Evolutionary conservation across 768 basidiomycete genomes (phyloP).

Genomic region (Exsudoporus frostii): DNA sequence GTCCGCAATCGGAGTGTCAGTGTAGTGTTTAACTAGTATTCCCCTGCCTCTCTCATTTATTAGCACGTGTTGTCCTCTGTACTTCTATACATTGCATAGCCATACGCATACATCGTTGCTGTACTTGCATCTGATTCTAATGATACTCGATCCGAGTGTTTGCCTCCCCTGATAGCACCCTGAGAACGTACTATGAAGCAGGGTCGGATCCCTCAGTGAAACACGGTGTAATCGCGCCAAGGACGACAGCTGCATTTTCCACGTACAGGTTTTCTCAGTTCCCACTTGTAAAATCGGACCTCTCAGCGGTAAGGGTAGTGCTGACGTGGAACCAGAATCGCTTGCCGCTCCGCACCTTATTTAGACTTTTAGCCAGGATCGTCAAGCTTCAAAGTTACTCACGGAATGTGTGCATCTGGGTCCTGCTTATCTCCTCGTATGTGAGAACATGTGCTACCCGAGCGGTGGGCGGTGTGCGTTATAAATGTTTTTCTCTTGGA

Average conservation of each 20-base stretch:
- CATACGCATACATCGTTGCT: constrained; percentile 16
- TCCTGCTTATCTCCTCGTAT: constrained; percentile 18
- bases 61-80: constrained; percentile 17
- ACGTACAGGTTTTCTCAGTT: constrained; percentile 5
- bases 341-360: constrained; percentile 11
- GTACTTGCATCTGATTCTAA: constrained; percentile 23
- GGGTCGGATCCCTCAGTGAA: constrained; percentile 12
- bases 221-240: constrained; percentile 1
- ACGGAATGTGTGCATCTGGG: constrained; percentile 2
- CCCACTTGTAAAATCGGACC: constrained; percentile 4
- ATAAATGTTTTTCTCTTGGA: constrained; percentile 24
- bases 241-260: constrained; percentile 3
- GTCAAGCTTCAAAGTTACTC: constrained; percentile 13
- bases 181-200: not conserved
- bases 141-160: constrained; percentile 3
- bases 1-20: constrained; percentile 22
- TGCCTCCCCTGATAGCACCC: not conserved
- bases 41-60: constrained; percentile 16
- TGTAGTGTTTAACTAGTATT: constrained; percentile 6
- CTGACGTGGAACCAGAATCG: constrained; percentile 12
- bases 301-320: constrained; percentile 11
- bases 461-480: constrained; percentile 23
- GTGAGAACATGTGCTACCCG: constrained; percentile 13
- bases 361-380: constrained; percentile 27
- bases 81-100: constrained; percentile 23